Evolutionary conservation across 1,139 yeast genomes (phyloP).

Genomic region (Pneumocystis canis): DNA sequence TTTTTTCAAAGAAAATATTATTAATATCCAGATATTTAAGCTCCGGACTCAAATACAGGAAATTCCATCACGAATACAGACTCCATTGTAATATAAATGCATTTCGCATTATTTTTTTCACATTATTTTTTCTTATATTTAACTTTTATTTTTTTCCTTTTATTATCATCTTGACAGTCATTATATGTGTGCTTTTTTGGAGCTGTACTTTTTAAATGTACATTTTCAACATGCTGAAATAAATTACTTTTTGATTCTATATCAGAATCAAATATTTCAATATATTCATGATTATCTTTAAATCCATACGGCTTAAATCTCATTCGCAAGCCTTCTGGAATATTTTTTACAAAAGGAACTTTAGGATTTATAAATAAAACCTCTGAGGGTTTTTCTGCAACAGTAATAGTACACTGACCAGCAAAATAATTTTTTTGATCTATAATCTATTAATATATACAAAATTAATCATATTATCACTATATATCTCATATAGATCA

Average conservation of each 20-base stretch:
- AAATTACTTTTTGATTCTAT: background rate
- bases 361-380: background rate
- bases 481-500: background rate
- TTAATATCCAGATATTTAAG: background rate
- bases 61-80: background rate
- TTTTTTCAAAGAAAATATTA: background rate
- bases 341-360: background rate
- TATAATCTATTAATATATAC: background rate
- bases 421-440: background rate
- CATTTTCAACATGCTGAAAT: background rate
- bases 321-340: background rate
- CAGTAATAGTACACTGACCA: background rate
- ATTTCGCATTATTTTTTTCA: background rate
- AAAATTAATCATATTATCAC: background rate
- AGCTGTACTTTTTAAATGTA: background rate
- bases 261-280: background rate
- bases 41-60: background rate
- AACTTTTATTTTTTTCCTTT: background rate
- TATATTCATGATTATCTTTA: background rate
- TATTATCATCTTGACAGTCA: background rate
- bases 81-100: background rate
- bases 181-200: background rate
- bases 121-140: background rate
- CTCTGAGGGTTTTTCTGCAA: background rate
- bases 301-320: background rate